These are phyloP conservation scores for Triticum aestivum DNA, from an alignment of 176 grass and related monocot species.

Conservation along the genomic window DNA sequence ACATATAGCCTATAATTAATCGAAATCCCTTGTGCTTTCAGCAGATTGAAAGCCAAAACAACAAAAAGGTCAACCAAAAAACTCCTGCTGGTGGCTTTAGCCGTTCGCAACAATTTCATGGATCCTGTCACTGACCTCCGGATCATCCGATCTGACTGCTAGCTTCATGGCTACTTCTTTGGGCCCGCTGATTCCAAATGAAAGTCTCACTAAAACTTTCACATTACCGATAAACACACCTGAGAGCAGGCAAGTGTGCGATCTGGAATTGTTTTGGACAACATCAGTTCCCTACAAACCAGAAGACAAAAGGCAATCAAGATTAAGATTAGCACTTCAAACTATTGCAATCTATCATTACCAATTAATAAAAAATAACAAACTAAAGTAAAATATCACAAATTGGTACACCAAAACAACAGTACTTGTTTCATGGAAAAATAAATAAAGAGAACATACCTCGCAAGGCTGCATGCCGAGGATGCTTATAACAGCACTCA, in stretches of 20 bases:
- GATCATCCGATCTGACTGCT: constrained; percentile 86
- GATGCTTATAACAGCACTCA: constrained; percentile 81
- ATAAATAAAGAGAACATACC: constrained; percentile 40
- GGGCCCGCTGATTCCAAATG: constrained; percentile 83
- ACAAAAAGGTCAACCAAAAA: constrained; percentile 22
- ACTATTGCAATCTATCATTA: not conserved
- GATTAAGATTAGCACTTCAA: not conserved
- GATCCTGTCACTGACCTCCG: constrained; percentile 82
- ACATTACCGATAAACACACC: constrained; percentile 79
- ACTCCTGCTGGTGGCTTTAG: constrained; percentile 35
- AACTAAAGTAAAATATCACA: not conserved
- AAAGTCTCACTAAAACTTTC: constrained; percentile 79
- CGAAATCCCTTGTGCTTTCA: constrained; percentile 38
- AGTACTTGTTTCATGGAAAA: not conserved
- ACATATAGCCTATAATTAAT: constrained; percentile 52
- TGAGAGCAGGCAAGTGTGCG: constrained; percentile 86
- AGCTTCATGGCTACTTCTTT: constrained; percentile 99
- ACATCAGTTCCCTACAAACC: constrained; percentile 77
- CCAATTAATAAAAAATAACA: not conserved
- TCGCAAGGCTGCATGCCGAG: constrained; percentile 98
- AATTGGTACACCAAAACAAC: not conserved
- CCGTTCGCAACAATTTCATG: constrained; percentile 92
- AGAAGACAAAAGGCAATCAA: not conserved
- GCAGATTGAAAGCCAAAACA: constrained; percentile 34
- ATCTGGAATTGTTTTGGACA: constrained; percentile 90